phyloP scores from a whole-genome alignment of 805 yeast genomes.

The Myxozyma kluyveri region DNA sequence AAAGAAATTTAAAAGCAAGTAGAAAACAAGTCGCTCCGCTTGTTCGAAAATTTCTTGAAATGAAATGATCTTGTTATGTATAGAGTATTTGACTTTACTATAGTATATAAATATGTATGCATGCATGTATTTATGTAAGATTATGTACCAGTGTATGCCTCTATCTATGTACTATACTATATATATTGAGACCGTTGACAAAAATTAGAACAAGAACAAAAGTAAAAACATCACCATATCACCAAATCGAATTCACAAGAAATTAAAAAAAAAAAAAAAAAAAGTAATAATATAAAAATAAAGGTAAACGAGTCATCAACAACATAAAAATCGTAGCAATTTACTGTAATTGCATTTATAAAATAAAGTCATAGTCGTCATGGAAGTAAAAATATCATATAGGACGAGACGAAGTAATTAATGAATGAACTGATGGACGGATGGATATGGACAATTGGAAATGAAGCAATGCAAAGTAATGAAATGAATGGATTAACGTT shows the following conservation, averaged over 20 bases:
- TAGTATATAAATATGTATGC: too few species aligned
- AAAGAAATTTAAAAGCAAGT: constrained; percentile 61
- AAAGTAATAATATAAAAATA: neutral
- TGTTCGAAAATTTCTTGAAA: constrained; percentile 31
- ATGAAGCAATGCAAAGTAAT: too few species aligned
- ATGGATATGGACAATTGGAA: too few species aligned
- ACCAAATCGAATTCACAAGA: neutral
- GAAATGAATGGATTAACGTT: too few species aligned
- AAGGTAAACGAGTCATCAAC: neutral
- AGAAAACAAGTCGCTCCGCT: constrained; percentile 85
- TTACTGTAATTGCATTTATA: neutral
- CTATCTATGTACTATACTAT: too few species aligned
- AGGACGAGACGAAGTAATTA: neutral
- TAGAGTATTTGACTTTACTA: neutral
- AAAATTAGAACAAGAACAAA: neutral
- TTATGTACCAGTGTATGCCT: too few species aligned
- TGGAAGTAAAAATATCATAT: neutral
- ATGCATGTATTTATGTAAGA: too few species aligned
- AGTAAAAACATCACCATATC: too few species aligned
- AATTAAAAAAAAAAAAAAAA: neutral
- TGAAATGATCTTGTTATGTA: neutral
- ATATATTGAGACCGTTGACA: neutral
- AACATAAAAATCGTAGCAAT: neutral
- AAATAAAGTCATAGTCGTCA: neutral
- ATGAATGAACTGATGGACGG: neutral